Conservation (phyloP, 2,329 filamentous ascomycete species). For the Orbilia brochopaga region DNA sequence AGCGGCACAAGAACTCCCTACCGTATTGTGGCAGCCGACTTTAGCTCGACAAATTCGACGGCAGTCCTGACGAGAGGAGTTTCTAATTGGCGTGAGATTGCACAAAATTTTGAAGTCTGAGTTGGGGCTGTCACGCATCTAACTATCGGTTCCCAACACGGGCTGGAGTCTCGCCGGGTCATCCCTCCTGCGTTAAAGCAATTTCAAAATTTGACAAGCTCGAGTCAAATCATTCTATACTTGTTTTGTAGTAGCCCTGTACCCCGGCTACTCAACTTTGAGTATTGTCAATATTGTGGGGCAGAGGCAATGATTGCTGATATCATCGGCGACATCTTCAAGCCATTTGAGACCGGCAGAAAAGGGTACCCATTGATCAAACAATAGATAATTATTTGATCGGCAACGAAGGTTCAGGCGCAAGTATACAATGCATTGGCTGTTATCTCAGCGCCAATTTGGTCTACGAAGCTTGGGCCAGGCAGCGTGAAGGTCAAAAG, state of each 20-base stretch:
- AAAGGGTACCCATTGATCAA: neutral
- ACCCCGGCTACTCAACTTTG: neutral
- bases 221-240: neutral
- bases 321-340: neutral
- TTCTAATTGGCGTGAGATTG: slow-evolving; percentile 5
- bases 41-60: neutral
- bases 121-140: slow-evolving; percentile 11
- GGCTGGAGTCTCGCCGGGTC: neutral
- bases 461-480: slow-evolving; percentile 9
- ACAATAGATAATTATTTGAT: neutral
- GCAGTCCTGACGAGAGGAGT: slow-evolving; percentile 1
- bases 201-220: too few species aligned
- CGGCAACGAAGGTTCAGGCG: neutral
- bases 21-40: neutral
- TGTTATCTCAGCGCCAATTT: slow-evolving; percentile 8
- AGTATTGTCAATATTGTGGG: neutral
- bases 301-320: neutral
- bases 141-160: neutral
- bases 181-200: too few species aligned
- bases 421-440: neutral
- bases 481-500: neutral
- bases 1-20: slow-evolving; percentile 9
- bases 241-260: slow-evolving; percentile 3
- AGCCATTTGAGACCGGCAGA: slow-evolving; percentile 2
- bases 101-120: slow-evolving; percentile 13